Evolutionary conservation across 2,329 filamentous ascomycete species (phyloP).

Genomic region (Cadophora sp.): DNA sequence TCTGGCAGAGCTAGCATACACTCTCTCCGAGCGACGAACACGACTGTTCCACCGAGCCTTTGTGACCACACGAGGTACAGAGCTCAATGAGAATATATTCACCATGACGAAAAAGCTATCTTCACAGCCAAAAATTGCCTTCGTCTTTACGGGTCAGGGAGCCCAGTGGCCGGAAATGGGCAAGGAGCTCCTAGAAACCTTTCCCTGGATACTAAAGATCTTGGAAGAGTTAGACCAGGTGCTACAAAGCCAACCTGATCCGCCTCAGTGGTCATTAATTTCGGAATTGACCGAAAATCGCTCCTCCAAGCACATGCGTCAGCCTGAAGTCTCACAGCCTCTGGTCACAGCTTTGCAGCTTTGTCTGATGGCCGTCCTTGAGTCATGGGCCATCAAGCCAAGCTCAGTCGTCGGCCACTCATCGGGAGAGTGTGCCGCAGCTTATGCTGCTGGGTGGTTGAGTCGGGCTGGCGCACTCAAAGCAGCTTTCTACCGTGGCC

Average conservation of each 20-base stretch:
- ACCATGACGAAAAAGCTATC: no score
- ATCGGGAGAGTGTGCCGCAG: conserved; percentile 48
- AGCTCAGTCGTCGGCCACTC: conserved; percentile 48
- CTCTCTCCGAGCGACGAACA: no score
- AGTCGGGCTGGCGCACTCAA: not conserved
- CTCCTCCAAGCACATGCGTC: not conserved
- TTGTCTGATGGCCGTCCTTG: conserved; percentile 31
- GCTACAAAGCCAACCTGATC: no score
- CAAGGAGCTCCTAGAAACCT: conserved; percentile 23
- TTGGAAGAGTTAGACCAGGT: conserved; percentile 3
- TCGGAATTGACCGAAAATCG: no score
- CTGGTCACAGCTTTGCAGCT: conserved; percentile 35
- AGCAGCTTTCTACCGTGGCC: conserved; percentile 24
- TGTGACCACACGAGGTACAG: no score
- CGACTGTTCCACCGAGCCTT: no score
- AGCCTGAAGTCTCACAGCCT: conserved; percentile 34
- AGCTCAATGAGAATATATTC: no score
- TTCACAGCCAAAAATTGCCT: conserved; percentile 14
- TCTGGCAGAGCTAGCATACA: no score
- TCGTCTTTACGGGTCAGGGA: conserved; percentile 40
- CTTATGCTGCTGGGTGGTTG: not conserved
- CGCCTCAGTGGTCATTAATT: no score
- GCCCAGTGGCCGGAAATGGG: conserved; percentile 33
- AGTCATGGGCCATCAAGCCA: conserved; percentile 41
- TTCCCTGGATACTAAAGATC: conserved; percentile 7